Base-by-base conservation (phyloP, 495 filamentous ascomycete species). In the Trichoderma reesei region DNA sequence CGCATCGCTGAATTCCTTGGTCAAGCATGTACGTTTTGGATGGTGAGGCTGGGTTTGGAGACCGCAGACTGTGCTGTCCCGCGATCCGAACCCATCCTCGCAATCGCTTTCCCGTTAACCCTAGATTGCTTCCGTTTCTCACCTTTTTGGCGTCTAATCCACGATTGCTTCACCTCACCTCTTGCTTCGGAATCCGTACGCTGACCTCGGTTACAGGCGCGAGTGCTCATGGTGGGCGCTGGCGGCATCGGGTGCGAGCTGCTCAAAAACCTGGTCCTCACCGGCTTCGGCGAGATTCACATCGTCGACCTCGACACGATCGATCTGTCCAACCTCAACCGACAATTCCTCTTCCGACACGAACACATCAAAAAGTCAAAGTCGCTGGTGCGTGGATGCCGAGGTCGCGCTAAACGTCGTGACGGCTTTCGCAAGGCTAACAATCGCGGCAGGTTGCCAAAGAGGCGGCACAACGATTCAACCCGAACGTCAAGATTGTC, bases 321-420 rank as follows among this genome's bases (percentile, higher is more conserved):
- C 73, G 94, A 99, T 69, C 79, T 99, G 5, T 96, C 90, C 78
- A 99, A 99, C 70, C 82, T 99, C 59, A 99, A 99, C 70, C 90
- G 94, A 18, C 94, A 99, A 72, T 99, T 99, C 69, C 86, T 99
- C 60, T 99, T 99, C 76, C 85, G 92, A 54, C 88, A 93, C 69
- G 92, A 98, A 70, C 94, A 99, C 70, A 97, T 99, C 75, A 96
- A 96, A 72, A 96, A 96, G 71, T 84, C 94, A 6, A 99, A 99
- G 72, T 93, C 94, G 65, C 77, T 96, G 76, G 94, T 96, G 80
- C 41, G 38, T 41, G 36, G 48, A 61, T 34, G 34, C 9, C 59
- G 42, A 14, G 59, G 4, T 9, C 36, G 14, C 14, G 60, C 20
- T n/a, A 48, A 11, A 18, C 8, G 37, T 56, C 36, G 39, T 26